Evolutionary conservation across 257 asterid genomes (phyloP).

Genomic region (Solanum medicagineum): DNA sequence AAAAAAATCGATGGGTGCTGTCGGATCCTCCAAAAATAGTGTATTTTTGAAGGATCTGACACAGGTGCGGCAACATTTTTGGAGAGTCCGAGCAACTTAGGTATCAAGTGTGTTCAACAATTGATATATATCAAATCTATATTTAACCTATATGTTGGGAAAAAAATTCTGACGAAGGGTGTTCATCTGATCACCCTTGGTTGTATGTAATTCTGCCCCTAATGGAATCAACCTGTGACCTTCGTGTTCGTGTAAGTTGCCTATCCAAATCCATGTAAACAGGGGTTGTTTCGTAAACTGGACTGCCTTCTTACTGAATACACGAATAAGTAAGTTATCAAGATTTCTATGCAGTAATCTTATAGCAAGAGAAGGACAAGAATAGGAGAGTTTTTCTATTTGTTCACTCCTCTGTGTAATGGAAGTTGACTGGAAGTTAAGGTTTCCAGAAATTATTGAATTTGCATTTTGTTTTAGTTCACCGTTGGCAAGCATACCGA

Average conservation of each 20-base stretch:
- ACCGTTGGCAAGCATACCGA: background rate
- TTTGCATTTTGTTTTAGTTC: background rate
- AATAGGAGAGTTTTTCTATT: background rate
- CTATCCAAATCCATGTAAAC: background rate
- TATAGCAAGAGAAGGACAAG: background rate
- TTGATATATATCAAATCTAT: too few relatives aligned
- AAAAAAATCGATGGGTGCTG: too few relatives aligned
- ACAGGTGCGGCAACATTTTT: too few relatives aligned
- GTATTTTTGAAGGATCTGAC: too few relatives aligned
- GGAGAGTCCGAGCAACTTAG: too few relatives aligned
- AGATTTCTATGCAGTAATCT: background rate
- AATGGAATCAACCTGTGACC: background rate
- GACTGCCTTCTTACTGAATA: background rate
- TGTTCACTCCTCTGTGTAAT: background rate
- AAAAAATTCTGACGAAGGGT: too few relatives aligned
- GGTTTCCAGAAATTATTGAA: background rate
- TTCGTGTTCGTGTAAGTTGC: background rate
- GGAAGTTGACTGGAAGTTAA: background rate
- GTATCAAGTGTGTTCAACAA: too few relatives aligned
- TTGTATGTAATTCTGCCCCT: too few relatives aligned
- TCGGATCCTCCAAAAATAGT: too few relatives aligned
- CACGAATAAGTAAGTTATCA: background rate
- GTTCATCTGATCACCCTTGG: too few relatives aligned
- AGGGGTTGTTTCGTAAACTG: background rate
- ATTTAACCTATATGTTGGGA: too few relatives aligned